Evolutionary conservation across 2,329 filamentous ascomycete genomes (phyloP).

Genomic region (Fusarium napiforme): DNA sequence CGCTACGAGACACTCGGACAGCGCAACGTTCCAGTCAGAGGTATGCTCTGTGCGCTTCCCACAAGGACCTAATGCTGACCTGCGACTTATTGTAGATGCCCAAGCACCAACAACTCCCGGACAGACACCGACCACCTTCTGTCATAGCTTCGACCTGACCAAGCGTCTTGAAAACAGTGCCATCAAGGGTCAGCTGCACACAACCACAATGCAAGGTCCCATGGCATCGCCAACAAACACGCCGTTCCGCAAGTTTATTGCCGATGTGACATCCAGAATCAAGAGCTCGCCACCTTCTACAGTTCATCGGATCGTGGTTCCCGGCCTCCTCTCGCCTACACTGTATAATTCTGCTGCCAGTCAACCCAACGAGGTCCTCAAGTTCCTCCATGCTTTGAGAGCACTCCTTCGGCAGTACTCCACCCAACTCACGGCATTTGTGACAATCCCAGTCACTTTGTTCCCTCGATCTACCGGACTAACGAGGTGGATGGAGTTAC

Average conservation of each 20-base stretch:
- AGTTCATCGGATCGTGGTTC: slow-evolving; percentile 86
- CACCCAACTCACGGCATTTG: slow-evolving; percentile 73
- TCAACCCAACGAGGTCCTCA: slow-evolving; percentile 78
- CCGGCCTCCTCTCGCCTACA: slow-evolving; percentile 86
- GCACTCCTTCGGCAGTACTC: slow-evolving; percentile 77
- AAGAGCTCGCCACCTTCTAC: slow-evolving; percentile 66
- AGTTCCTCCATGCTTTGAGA: slow-evolving; percentile 83
- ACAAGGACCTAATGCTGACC: neutral
- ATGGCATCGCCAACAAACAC: slow-evolving; percentile 39
- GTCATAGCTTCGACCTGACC: slow-evolving; percentile 78
- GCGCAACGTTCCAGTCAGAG: slow-evolving; percentile 71
- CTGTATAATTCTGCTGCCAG: slow-evolving; percentile 77
- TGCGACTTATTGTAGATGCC: slow-evolving; percentile 25
- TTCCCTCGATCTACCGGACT: slow-evolving; percentile 81
- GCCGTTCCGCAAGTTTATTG: slow-evolving; percentile 71
- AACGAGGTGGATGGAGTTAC: slow-evolving; percentile 84
- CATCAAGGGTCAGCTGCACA: slow-evolving; percentile 61
- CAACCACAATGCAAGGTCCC: slow-evolving; percentile 58
- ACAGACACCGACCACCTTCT: slow-evolving; percentile 61
- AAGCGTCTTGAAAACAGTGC: slow-evolving; percentile 67
- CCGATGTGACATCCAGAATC: slow-evolving; percentile 66
- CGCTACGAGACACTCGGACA: slow-evolving; percentile 86
- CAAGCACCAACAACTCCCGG: slow-evolving; percentile 34
- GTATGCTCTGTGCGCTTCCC: slow-evolving; percentile 56
- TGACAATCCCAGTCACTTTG: slow-evolving; percentile 83